Conservation (phyloP, 192 early-diverging fungal species). For the Coemansia sp. region DNA sequence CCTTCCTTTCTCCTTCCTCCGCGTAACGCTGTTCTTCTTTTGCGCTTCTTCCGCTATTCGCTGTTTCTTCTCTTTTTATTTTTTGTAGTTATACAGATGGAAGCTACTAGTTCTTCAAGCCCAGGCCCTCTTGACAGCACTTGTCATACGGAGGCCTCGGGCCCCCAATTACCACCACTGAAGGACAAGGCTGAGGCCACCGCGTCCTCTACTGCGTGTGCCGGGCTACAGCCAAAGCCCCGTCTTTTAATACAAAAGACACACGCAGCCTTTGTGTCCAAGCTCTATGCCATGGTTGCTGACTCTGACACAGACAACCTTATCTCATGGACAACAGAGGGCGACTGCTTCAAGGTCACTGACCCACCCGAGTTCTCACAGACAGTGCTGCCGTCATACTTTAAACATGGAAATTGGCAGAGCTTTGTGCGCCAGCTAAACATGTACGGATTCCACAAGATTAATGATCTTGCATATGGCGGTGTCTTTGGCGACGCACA, state of each 20-base stretch:
- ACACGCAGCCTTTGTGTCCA: slow-evolving; percentile 51
- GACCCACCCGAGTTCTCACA: slow-evolving; percentile 77
- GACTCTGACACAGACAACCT: slow-evolving; percentile 33
- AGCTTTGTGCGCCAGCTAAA: slow-evolving; percentile 88
- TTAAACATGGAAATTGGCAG: slow-evolving; percentile 89
- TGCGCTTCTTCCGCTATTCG: too few relatives aligned
- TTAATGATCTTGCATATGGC: slow-evolving; percentile 48
- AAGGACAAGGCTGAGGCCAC: too few relatives aligned
- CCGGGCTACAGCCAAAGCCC: slow-evolving; percentile 10
- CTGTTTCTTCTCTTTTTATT: too few relatives aligned
- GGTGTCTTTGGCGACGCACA: slow-evolving; percentile 41
- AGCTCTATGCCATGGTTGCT: slow-evolving; percentile 50
- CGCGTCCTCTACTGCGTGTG: neutral
- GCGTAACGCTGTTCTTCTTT: too few relatives aligned
- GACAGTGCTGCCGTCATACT: slow-evolving; percentile 73
- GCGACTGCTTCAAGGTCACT: slow-evolving; percentile 81
- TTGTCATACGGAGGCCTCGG: too few relatives aligned
- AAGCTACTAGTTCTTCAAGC: too few relatives aligned
- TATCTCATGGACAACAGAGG: slow-evolving; percentile 54
- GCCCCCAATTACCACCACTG: too few relatives aligned
- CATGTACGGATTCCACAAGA: slow-evolving; percentile 57
- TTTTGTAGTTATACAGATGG: too few relatives aligned
- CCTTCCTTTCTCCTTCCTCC: too few relatives aligned
- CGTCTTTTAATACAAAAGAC: slow-evolving; percentile 45
- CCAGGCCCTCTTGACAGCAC: too few relatives aligned